Conservation (phyloP, 768 basidiomycete genomes). For the Filobasidium floriforme region DNA sequence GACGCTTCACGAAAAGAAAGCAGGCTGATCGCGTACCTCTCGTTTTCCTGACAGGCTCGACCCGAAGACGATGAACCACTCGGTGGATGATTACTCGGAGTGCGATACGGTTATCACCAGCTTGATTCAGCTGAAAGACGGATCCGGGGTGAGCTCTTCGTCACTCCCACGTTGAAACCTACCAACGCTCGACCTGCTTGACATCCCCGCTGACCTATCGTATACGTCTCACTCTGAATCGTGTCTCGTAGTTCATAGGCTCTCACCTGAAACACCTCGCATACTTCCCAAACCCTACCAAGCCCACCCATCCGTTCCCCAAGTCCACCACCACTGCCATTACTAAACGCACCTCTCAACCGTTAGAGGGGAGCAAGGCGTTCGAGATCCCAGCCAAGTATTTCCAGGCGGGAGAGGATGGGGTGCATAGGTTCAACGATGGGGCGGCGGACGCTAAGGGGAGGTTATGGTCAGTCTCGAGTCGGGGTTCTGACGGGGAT, state of each 20-base stretch:
- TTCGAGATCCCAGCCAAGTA: slow-evolving; percentile 23
- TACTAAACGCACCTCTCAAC: slow-evolving; percentile 20
- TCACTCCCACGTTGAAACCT: too few relatives aligned
- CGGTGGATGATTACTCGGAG: slow-evolving; percentile 33
- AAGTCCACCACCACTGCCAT: slow-evolving; percentile 3
- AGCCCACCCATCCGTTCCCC: slow-evolving; percentile 22
- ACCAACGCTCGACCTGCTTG: neutral
- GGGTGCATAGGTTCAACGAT: slow-evolving; percentile 37
- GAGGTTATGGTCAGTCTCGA: slow-evolving; percentile 29
- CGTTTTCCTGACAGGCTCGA: slow-evolving; percentile 27
- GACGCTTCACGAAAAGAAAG: too few relatives aligned
- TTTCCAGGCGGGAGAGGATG: slow-evolving; percentile 16
- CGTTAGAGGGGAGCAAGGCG: slow-evolving; percentile 24
- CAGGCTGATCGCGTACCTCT: neutral
- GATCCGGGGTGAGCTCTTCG: slow-evolving; percentile 17
- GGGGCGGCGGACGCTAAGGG: slow-evolving; percentile 36
- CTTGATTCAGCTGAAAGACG: slow-evolving; percentile 26
- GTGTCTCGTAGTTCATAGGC: slow-evolving; percentile 30
- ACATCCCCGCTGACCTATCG: neutral
- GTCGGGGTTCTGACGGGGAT: neutral
- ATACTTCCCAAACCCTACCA: slow-evolving; percentile 29
- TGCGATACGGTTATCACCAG: slow-evolving; percentile 26
- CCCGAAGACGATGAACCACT: slow-evolving; percentile 30
- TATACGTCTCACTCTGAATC: neutral
- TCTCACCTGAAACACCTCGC: slow-evolving; percentile 31